These are phyloP conservation scores for Mycena galopus DNA, from an alignment of 768 basidiomycete genomes.

Conservation along the genomic window DNA sequence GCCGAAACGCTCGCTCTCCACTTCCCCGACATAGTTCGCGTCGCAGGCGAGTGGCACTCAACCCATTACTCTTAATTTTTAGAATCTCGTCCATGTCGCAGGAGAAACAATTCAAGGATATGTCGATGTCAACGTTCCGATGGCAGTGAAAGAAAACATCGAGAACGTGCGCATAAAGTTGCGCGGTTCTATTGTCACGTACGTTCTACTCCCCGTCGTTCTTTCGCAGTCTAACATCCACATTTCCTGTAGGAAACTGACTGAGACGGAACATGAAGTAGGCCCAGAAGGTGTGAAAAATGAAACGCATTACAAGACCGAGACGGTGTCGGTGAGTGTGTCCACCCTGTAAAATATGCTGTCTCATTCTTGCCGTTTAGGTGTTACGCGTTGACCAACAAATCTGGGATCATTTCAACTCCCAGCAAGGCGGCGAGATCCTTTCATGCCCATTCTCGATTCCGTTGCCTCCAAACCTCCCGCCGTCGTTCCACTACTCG, in stretches of 20 bases:
- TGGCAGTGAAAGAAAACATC: constrained; percentile 26
- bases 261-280: constrained; percentile 16
- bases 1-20: constrained; percentile 26
- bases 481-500: constrained; percentile 29
- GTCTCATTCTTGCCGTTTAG: background rate
- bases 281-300: constrained; percentile 7
- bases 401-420: constrained; percentile 33
- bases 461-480: constrained; percentile 21
- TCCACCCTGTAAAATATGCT: too few relatives aligned
- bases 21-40: constrained; percentile 28
- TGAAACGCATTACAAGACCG: constrained; percentile 23
- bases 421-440: constrained; percentile 7
- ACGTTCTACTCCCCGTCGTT: background rate
- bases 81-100: constrained; percentile 25
- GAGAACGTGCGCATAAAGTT: constrained; percentile 34
- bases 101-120: constrained; percentile 32
- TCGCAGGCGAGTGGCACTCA: too few relatives aligned
- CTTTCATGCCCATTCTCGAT: constrained; percentile 31
- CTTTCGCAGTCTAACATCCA: background rate
- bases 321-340: constrained; percentile 18
- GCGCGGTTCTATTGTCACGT: constrained; percentile 36
- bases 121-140: constrained; percentile 28
- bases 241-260: constrained; percentile 9
- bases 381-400: constrained; percentile 23
- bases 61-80: too few relatives aligned